phyloP scores from a whole-genome alignment of 176 grass and related monocot species.

The Poa annua region DNA sequence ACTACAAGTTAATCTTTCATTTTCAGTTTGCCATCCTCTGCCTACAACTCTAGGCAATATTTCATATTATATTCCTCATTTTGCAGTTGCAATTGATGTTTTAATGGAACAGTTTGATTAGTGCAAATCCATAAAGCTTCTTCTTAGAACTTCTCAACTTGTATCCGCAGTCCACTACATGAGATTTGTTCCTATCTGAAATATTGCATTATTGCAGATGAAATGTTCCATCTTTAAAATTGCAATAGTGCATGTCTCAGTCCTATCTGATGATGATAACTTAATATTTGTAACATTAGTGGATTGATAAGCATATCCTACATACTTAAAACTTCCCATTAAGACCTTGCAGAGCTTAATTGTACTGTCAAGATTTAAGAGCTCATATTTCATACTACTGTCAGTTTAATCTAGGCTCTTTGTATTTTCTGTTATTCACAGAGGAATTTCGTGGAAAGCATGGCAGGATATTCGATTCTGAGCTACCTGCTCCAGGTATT shows the following conservation, averaged over 20 bases:
- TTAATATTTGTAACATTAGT: neutral
- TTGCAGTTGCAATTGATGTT: neutral
- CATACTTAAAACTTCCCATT: conserved; percentile 6
- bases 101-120: conserved; percentile 14
- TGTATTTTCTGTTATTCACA: conserved; percentile 50
- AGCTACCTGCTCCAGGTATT: conserved; percentile 90
- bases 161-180: conserved; percentile 14
- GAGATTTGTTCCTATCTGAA: conserved; percentile 7
- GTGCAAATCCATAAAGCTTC: conserved; percentile 5
- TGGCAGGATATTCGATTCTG: conserved; percentile 96
- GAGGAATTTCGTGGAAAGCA: conserved; percentile 99
- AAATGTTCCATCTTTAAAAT: neutral
- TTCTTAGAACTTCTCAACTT: neutral
- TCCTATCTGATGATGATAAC: conserved; percentile 6
- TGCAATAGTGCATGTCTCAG: neutral
- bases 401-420: conserved; percentile 3
- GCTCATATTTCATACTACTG: conserved; percentile 17
- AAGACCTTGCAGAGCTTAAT: neutral
- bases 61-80: conserved; percentile 14
- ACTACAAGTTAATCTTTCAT: neutral
- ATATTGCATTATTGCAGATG: neutral
- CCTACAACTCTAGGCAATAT: neutral
- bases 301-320: neutral
- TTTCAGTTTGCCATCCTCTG: neutral
- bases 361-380: conserved; percentile 7